Evolutionary conservation across 176 grass and related monocot genomes (phyloP).

Genomic region (Puya raimondii): DNA sequence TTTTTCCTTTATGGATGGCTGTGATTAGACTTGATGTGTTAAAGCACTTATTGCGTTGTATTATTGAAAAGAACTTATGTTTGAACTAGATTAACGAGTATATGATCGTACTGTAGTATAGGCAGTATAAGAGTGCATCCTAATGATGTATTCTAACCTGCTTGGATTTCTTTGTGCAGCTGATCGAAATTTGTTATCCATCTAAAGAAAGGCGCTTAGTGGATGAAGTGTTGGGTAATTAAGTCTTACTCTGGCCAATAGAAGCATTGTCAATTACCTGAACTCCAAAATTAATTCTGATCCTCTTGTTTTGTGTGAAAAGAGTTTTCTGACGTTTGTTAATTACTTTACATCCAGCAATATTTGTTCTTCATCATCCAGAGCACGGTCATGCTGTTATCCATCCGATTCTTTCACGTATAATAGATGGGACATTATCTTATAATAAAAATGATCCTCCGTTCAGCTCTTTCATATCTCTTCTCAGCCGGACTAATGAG

Average conservation of each 20-base stretch:
- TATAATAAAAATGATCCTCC: constrained; percentile 74
- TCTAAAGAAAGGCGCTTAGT: constrained; percentile 78
- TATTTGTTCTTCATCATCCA: constrained; percentile 95
- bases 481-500: constrained; percentile 90
- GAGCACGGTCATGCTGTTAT: constrained; percentile 93
- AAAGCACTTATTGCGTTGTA: neutral
- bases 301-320: neutral
- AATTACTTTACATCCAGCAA: constrained; percentile 48
- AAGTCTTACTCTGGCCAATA: constrained; percentile 7
- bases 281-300: neutral
- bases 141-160: constrained; percentile 3
- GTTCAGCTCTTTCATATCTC: constrained; percentile 92
- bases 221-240: constrained; percentile 96
- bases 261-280: neutral
- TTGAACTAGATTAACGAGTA: neutral
- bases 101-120: neutral
- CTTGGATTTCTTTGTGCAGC: constrained; percentile 45
- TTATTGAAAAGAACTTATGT: neutral
- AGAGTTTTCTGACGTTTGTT: constrained; percentile 9
- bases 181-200: constrained; percentile 93
- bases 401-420: constrained; percentile 94
- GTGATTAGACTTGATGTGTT: neutral
- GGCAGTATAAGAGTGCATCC: neutral
- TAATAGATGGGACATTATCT: constrained; percentile 85
- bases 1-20: neutral